Evolutionary conservation across 1,284 basidiomycete genomes (phyloP).

Genomic region (Sanghuangporus weigelae): DNA sequence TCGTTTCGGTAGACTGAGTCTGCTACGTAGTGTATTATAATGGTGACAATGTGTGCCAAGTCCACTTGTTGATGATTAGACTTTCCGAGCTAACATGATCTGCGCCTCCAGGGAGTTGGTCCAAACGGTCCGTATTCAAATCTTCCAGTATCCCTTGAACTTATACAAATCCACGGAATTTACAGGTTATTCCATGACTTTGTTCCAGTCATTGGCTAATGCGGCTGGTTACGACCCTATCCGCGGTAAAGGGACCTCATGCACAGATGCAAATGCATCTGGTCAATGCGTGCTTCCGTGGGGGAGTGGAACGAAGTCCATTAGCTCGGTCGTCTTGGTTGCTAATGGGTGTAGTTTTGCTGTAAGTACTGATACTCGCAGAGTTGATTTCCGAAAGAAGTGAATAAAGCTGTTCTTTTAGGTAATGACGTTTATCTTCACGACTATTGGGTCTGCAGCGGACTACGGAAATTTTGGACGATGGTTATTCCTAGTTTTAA

Average conservation of each 20-base stretch:
- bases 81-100: neutral
- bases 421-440: constrained; percentile 77
- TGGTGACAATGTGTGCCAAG: constrained; percentile 20
- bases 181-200: constrained; percentile 53
- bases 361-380: constrained; percentile 32
- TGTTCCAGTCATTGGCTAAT: constrained; percentile 69
- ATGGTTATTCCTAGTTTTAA: constrained; percentile 69
- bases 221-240: constrained; percentile 65
- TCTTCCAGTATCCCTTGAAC: neutral
- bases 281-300: constrained; percentile 72
- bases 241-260: constrained; percentile 61
- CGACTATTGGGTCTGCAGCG: constrained; percentile 75
- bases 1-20: neutral
- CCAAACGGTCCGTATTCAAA: constrained; percentile 19
- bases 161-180: neutral
- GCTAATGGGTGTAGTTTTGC: constrained; percentile 76
- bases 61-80: neutral
- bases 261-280: constrained; percentile 45
- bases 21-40: constrained; percentile 22
- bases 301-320: constrained; percentile 60
- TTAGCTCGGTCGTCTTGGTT: constrained; percentile 70
- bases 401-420: constrained; percentile 21
- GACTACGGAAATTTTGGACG: constrained; percentile 79
- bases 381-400: neutral
- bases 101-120: constrained; percentile 21